phyloP scores from a whole-genome alignment of 257 asterid genomes.

The Solanum phureja region DNA sequence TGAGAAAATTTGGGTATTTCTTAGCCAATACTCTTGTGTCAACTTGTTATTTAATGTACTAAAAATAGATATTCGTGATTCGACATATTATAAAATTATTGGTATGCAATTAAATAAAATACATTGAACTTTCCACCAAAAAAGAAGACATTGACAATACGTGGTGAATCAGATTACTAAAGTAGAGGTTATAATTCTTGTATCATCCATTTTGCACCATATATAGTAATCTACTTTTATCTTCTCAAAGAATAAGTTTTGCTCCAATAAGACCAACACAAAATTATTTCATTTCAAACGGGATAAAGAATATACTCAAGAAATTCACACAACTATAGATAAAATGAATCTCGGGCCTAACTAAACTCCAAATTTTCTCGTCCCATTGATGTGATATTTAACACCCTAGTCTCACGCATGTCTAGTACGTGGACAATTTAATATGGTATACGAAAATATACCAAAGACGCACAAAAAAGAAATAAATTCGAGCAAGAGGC shows the following conservation, averaged over 20 bases:
- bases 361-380: too few relatives aligned
- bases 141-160: conserved; percentile 56
- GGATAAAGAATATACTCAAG: too few relatives aligned
- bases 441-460: too few relatives aligned
- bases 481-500: too few relatives aligned
- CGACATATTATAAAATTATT: too few relatives aligned
- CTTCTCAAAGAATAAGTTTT: neutral
- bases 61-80: too few relatives aligned
- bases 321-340: too few relatives aligned
- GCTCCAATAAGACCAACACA: neutral
- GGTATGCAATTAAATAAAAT: neutral
- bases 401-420: too few relatives aligned
- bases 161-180: conserved; percentile 39
- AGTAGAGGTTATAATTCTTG: conserved; percentile 42
- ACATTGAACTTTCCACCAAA: conserved; percentile 28
- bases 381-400: too few relatives aligned
- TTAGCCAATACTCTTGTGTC: conserved; percentile 27
- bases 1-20: conserved; percentile 19
- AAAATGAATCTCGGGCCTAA: too few relatives aligned
- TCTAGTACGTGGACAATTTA: too few relatives aligned
- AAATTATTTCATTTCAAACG: neutral
- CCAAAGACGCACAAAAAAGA: too few relatives aligned
- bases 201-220: conserved; percentile 31
- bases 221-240: conserved; percentile 23
- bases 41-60: neutral